Conservation (phyloP, 306 rosid genomes). For the Begonia loranthoides region DNA sequence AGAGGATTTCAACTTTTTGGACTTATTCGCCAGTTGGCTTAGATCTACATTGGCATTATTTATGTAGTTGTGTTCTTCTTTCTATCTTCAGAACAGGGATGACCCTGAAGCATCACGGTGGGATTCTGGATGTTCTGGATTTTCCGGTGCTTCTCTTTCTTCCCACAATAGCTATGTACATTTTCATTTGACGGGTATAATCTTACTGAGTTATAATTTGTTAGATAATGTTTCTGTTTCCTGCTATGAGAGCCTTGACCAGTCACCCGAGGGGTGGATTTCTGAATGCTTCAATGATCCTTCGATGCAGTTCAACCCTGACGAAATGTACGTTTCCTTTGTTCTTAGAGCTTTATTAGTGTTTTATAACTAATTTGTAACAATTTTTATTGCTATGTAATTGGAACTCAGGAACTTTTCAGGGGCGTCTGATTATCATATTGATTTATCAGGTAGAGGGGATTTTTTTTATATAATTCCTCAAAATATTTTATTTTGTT, state of each 20-base stretch:
- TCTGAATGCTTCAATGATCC: slow-evolving; percentile 59
- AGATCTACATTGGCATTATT: background rate
- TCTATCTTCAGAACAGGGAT: slow-evolving; percentile 38
- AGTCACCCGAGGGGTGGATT: slow-evolving; percentile 66
- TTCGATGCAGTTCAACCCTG: slow-evolving; percentile 47
- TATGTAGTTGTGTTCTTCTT: slow-evolving; percentile 3
- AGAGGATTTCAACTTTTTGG: too few species aligned
- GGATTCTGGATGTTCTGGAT: slow-evolving; percentile 30
- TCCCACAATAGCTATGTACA: background rate
- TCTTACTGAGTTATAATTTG: slow-evolving; percentile 10
- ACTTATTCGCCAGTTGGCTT: background rate
- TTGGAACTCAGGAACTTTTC: slow-evolving; percentile 43
- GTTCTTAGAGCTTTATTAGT: slow-evolving; percentile 5
- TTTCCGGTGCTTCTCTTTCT: slow-evolving; percentile 39
- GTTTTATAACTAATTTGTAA: background rate
- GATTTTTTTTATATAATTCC: slow-evolving; percentile 6
- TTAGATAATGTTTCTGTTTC: slow-evolving; percentile 39
- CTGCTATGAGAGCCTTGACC: slow-evolving; percentile 40
- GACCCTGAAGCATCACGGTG: slow-evolving; percentile 33
- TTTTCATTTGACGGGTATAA: slow-evolving; percentile 5
- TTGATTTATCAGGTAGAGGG: slow-evolving; percentile 45
- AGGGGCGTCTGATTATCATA: slow-evolving; percentile 34
- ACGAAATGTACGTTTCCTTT: slow-evolving; percentile 46
- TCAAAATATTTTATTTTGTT: background rate
- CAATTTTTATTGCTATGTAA: slow-evolving; percentile 12